Base-by-base conservation (phyloP, 371 early-diverging fungal genomes). In the Syncephalastrum sp. region DNA sequence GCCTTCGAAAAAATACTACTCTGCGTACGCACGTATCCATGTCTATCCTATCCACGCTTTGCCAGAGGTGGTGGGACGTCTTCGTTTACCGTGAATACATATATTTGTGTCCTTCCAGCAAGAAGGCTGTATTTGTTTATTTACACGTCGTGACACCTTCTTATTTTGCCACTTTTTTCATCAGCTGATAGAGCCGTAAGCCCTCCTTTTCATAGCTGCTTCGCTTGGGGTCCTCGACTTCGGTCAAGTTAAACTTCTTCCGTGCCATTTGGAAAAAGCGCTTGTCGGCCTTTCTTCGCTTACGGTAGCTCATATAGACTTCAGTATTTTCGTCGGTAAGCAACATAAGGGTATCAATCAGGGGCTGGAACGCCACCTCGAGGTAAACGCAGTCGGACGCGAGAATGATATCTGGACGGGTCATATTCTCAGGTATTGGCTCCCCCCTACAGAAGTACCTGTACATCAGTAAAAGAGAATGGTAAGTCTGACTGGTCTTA, bases 351-450 rank as follows among this genome's bases (percentile, higher is more conserved):
- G 80, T 70, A 25, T 74, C 73, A 6, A 79, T 44, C 48, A 79
- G 53, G 14, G 76, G 74, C 46, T 72, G 63, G 54, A 76, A 79
- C 1, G 76, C 72, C 8, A 69, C 57, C 57, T 79, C 80, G 5
- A 74, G 59, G 57, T 79, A 79, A 23, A 79, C 71, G 53, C 80
- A 79, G 49, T 79, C 80, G 4, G 80, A 79, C 3, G 72, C 76
- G n/a, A 79, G 57, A 21, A 79, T 65, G 14, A 79, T 64, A 48
- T 79, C 79, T 17, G 54, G 54, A 49, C 17, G 10, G 59, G 13
- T 15, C 23, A 61, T 54, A 25, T 47, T 25, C 5, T 57, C 29
- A 1, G 69, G 59, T 13, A 65, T 58, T 1, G 58, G 63, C 41
- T 60, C 69, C 3, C 78, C 78, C 78, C 76, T 75, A 57, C 21